Conservation (phyloP, 768 basidiomycete genomes). For the Rhodotorula diobovata region DNA sequence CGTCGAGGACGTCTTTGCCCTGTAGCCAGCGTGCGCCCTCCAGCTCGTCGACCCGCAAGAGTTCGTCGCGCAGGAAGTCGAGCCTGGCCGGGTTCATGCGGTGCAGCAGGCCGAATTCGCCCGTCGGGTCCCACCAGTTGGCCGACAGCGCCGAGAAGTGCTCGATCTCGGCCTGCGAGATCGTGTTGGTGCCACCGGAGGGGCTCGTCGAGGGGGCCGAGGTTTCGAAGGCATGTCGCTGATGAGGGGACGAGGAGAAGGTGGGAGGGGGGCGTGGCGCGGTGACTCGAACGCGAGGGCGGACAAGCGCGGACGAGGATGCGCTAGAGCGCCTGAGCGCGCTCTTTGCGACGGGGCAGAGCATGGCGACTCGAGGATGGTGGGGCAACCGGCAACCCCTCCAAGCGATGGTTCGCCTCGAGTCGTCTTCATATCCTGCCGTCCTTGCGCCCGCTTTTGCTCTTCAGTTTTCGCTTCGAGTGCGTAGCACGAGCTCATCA, state of each 20-base stretch:
- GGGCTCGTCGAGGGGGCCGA: neutral
- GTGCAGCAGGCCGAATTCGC: conserved; percentile 82
- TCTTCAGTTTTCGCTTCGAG: too few species aligned
- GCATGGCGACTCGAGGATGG: too few species aligned
- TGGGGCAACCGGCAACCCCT: too few species aligned
- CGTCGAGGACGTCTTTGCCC: conserved; percentile 73
- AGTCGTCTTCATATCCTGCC: too few species aligned
- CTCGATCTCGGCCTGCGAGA: conserved; percentile 63
- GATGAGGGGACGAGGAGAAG: neutral
- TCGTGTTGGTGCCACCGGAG: conserved; percentile 31
- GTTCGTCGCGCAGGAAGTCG: conserved; percentile 60
- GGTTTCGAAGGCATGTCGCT: neutral
- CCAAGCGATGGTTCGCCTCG: too few species aligned
- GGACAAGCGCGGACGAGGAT: too few species aligned
- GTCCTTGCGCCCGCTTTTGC: too few species aligned
- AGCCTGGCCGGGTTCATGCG: conserved; percentile 90
- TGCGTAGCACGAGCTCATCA: too few species aligned
- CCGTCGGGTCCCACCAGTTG: conserved; percentile 93
- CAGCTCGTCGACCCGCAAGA: conserved; percentile 56
- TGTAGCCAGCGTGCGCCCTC: conserved; percentile 52
- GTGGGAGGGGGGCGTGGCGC: neutral
- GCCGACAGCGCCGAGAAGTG: conserved; percentile 83
- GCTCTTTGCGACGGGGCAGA: neutral
- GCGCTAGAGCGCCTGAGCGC: too few species aligned
- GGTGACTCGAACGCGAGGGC: too few species aligned